Base-by-base conservation (phyloP, 2,329 filamentous ascomycete species). In the Xylariaceae sp. region DNA sequence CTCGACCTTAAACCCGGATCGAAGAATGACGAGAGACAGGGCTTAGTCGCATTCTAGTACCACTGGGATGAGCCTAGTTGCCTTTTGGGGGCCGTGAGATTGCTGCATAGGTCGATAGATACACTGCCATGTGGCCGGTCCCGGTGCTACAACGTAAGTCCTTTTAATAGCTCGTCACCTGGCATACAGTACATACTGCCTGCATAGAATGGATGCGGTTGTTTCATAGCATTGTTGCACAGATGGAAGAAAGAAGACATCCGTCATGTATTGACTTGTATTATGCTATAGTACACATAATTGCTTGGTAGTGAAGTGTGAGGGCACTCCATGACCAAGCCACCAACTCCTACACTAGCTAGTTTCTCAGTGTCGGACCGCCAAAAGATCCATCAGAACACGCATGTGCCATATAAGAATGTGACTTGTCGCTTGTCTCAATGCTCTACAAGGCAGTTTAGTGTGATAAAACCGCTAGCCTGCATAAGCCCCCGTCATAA, bases 81-180 rank as follows among this genome's bases (percentile, higher is more conserved):
- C 29, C 24, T 24, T 23, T 37, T 14, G 19, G 4, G 29, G 24
- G 16, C 41, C 16, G 37, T 49, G 24, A 19, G 40, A 37, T 17
- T n/a, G 19, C 37, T 52, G n/a, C 31, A 36, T 23, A 3, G 21
- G n/a, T 45, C 41, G 28, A 53, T 52, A 16, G 24, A 36, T 53
- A 37, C 29, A 21, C 40, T 43, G 49, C 33, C 16, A 31, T 41
- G 36, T 45, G 23, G 29, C 40, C 16, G 17, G 29, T 45, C 33
- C 23, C 33, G 9, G 36, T 16, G 11, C 11, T 5, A 16, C 17
- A 14, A 17, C n/a, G 5, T n/a, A n/a, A n/a, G n/a, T n/a, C n/a
- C n/a, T n/a, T n/a, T n/a, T n/a, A 5, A 6, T 31, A 17, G 2
- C 26, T 41, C 14, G 33, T 12, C 16, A 19, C 17, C 14, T 8